phyloP scores from a whole-genome alignment of 495 filamentous ascomycete species.

The Podospora tetraspora region DNA sequence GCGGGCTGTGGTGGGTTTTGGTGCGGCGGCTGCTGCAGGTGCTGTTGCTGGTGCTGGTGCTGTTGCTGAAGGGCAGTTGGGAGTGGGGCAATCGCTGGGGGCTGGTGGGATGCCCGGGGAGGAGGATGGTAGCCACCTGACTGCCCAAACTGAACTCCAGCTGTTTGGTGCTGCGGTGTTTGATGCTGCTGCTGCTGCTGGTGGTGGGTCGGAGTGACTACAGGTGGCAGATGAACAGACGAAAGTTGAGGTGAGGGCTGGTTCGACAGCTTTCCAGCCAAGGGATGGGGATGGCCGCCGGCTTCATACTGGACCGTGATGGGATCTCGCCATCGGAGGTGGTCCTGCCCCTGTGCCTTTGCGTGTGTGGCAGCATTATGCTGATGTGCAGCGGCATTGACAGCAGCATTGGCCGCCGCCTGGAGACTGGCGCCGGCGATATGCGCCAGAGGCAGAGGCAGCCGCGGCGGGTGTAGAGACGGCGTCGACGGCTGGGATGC shows the following conservation, averaged over 20 bases:
- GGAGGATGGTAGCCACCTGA: neutral
- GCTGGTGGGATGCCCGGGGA: neutral
- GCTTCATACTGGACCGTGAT: slow-evolving; percentile 21
- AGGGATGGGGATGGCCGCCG: slow-evolving; percentile 16
- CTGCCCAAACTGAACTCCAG: slow-evolving; percentile 11
- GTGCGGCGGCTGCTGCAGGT: slow-evolving; percentile 8
- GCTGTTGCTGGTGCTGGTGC: slow-evolving; percentile 8
- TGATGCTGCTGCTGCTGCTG: slow-evolving; percentile 1
- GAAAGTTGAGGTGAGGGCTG: slow-evolving; percentile 1
- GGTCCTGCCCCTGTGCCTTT: slow-evolving; percentile 3
- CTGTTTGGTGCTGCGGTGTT: slow-evolving; percentile 1
- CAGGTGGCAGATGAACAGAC: slow-evolving; percentile 8
- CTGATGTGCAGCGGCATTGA: neutral
- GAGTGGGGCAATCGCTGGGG: neutral
- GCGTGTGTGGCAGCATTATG: neutral
- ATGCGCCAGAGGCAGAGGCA: neutral
- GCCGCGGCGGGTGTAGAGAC: slow-evolving; percentile 3
- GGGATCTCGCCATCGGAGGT: slow-evolving; percentile 20
- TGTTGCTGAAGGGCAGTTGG: slow-evolving; percentile 1
- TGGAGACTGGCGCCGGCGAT: slow-evolving; percentile 5
- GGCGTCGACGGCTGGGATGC: slow-evolving; percentile 12
- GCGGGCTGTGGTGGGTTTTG: slow-evolving; percentile 4
- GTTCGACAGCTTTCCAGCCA: slow-evolving; percentile 14
- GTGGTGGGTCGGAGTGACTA: neutral
- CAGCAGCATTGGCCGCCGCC: neutral